phyloP scores from a whole-genome alignment of 805 yeast species.

The Kregervanrija fluxuum region DNA sequence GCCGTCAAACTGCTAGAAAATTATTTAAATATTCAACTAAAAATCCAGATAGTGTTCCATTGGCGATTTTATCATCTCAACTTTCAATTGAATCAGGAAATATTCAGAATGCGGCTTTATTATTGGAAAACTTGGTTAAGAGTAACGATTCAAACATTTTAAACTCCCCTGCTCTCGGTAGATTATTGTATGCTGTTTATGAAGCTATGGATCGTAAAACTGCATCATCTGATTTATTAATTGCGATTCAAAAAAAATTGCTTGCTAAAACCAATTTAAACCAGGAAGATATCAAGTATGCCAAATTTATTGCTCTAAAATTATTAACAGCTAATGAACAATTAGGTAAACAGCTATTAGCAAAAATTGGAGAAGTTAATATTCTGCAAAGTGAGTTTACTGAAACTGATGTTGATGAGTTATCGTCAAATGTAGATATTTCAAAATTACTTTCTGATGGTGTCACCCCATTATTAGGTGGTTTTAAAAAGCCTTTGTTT shows the following conservation, averaged over 20 bases:
- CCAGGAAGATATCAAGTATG: constrained; percentile 20
- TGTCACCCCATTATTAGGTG: constrained; percentile 15
- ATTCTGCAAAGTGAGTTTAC: constrained; percentile 12
- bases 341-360: constrained; percentile 26
- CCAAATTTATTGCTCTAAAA: constrained; percentile 30
- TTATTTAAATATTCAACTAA: constrained; percentile 29
- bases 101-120: constrained; percentile 26
- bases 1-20: constrained; percentile 19
- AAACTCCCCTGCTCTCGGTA: constrained; percentile 41
- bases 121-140: constrained; percentile 29
- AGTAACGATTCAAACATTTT: constrained; percentile 5
- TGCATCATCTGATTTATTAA: constrained; percentile 27
- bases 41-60: constrained; percentile 25
- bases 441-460: constrained; percentile 25
- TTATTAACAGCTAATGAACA: constrained; percentile 29
- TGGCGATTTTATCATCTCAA: constrained; percentile 30
- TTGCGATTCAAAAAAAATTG: constrained; percentile 20
- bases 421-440: constrained; percentile 26
- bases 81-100: constrained; percentile 25
- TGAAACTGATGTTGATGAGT: constrained; percentile 16
- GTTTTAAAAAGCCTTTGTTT: constrained; percentile 8
- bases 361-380: constrained; percentile 11
- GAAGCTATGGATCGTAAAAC: constrained; percentile 35
- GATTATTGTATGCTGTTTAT: constrained; percentile 42
- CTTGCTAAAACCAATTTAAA: constrained; percentile 2